phyloP scores from a whole-genome alignment of 441 rosid genomes.

The Pelargonium citronellum region DNA sequence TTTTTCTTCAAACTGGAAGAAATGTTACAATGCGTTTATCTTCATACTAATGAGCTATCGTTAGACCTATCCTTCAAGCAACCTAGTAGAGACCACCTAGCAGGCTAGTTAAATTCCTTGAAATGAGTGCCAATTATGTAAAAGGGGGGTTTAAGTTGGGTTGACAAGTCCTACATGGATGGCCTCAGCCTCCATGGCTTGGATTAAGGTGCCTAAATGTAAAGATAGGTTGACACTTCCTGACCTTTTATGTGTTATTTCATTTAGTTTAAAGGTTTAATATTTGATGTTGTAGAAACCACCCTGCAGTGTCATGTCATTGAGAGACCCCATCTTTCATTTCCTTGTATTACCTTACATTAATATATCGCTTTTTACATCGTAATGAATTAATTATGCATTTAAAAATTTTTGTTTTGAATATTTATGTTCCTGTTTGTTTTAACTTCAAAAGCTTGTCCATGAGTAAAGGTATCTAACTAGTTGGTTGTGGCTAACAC shows the following conservation, averaged over 20 bases:
- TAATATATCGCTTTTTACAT: neutral
- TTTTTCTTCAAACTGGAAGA: conserved; percentile 8
- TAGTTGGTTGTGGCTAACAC: neutral
- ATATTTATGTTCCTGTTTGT: neutral
- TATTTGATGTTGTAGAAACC: neutral
- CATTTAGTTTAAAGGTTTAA: neutral
- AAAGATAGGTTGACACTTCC: neutral
- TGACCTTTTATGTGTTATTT: neutral
- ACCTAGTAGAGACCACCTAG: neutral
- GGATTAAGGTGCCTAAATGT: neutral
- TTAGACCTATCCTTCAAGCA: neutral
- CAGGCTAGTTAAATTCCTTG: neutral
- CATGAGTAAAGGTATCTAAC: neutral
- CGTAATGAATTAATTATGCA: neutral
- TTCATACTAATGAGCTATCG: neutral
- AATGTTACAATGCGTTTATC: conserved; percentile 11
- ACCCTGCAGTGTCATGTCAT: neutral
- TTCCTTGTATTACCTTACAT: neutral
- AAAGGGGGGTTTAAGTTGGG: neutral
- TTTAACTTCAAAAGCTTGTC: neutral
- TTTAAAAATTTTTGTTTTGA: neutral
- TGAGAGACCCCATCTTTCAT: neutral
- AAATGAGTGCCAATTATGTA: neutral
- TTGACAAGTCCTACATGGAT: neutral
- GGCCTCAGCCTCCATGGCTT: neutral